Percentiles rank a stretch among this genome's conserved stretches.
phyloP scores from a whole-genome alignment of 148 eudicot species.

The Suaeda aralocaspica region DNA sequence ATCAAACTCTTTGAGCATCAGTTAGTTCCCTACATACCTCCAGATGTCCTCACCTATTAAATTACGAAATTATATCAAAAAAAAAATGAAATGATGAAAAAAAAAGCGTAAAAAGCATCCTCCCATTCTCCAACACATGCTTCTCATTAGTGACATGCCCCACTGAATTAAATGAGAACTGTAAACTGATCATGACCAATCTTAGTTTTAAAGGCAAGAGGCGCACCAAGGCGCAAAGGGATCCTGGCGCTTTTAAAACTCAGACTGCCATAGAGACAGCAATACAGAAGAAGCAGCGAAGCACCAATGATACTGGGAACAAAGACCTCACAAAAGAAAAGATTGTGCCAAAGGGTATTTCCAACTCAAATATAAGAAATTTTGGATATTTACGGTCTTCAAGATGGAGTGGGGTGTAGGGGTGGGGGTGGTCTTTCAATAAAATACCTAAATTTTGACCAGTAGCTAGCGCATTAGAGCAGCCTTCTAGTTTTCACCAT shows the following conservation, averaged over 20 bases:
- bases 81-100: slow-evolving; percentile 1
- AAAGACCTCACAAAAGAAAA: too few relatives aligned
- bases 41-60: slow-evolving; percentile 97
- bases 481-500: slow-evolving; percentile 91
- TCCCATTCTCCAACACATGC: neutral
- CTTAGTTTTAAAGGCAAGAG: too few relatives aligned
- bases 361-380: neutral
- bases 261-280: too few relatives aligned
- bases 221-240: too few relatives aligned
- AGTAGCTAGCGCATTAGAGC: slow-evolving; percentile 82
- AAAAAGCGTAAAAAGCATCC: neutral
- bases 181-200: neutral
- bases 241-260: too few relatives aligned
- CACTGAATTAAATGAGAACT: neutral
- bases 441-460: slow-evolving; percentile 92
- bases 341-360: too few relatives aligned
- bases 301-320: neutral
- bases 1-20: slow-evolving; percentile 96
- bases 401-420: neutral
- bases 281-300: neutral
- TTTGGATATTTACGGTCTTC: neutral
- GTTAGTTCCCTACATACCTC: slow-evolving; percentile 89
- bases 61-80: too few relatives aligned
- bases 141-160: neutral
- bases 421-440: neutral